Conservation (phyloP, 192 early-diverging fungal species). For the Gigaspora rosea region DNA sequence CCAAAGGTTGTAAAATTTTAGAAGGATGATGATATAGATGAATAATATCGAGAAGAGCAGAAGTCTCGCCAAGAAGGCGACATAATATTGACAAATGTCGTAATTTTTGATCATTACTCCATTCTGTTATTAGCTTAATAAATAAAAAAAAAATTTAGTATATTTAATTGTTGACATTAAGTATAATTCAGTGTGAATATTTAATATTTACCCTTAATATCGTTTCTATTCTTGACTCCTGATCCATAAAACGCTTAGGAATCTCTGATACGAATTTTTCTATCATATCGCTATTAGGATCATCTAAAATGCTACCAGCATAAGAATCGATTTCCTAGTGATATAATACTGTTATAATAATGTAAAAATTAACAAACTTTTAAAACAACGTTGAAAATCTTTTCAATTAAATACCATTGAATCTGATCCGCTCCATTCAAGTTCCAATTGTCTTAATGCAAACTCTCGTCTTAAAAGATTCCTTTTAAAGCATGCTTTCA, state of each 20-base stretch:
- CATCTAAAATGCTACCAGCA: neutral
- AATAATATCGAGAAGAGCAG: slow-evolving; percentile 24
- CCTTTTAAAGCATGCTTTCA: slow-evolving; percentile 24
- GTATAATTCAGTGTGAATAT: neutral
- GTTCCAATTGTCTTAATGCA: slow-evolving; percentile 6
- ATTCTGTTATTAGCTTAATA: slow-evolving; percentile 20
- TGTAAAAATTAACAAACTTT: neutral
- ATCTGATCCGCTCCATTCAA: slow-evolving; percentile 3
- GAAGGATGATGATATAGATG: slow-evolving; percentile 26
- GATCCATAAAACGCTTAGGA: slow-evolving; percentile 8
- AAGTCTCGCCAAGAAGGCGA: neutral
- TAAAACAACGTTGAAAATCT: neutral
- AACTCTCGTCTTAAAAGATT: slow-evolving; percentile 29
- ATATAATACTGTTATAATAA: neutral
- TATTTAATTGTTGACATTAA: neutral
- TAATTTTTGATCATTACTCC: neutral
- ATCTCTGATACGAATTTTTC: slow-evolving; percentile 15
- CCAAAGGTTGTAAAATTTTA: slow-evolving; percentile 11
- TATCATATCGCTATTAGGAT: slow-evolving; percentile 13
- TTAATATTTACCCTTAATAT: slow-evolving; percentile 8
- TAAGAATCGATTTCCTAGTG: neutral
- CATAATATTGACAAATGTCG: slow-evolving; percentile 23
- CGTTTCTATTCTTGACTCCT: slow-evolving; percentile 27
- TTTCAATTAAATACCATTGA: slow-evolving; percentile 1
- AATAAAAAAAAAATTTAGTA: neutral